Evolutionary conservation across 2,329 filamentous ascomycete species (phyloP).

Genomic region (Leptographium galeiforme): DNA sequence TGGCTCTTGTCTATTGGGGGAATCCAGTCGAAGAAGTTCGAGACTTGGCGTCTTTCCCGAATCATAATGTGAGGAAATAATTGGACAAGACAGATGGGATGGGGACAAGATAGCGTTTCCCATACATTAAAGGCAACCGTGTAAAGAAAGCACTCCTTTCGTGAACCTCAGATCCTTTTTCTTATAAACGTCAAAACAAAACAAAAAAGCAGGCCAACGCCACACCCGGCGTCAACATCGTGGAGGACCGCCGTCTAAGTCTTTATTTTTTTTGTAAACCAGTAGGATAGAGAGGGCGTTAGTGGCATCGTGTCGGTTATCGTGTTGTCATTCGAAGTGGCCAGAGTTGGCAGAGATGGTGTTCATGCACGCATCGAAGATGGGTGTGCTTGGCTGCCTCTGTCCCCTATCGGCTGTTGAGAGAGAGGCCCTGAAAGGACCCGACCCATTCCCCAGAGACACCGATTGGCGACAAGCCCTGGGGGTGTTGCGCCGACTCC

Average conservation of each 20-base stretch:
- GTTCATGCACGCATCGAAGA: background rate
- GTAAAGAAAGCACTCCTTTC: background rate
- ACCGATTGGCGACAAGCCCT: conserved; percentile 27
- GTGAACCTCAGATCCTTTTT: background rate
- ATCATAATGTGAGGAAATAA: conserved; percentile 4
- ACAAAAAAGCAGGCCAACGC: background rate
- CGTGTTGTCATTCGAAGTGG: background rate
- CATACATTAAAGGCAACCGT: background rate
- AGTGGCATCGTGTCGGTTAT: background rate
- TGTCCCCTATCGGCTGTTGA: conserved; percentile 30
- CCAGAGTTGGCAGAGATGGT: background rate
- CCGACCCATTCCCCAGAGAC: conserved; percentile 46
- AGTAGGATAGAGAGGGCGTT: background rate
- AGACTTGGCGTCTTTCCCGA: conserved; percentile 3
- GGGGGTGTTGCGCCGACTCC: conserved; percentile 20
- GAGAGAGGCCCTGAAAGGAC: conserved; percentile 57
- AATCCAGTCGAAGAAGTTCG: conserved; percentile 2
- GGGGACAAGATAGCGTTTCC: background rate
- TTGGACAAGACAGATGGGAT: background rate
- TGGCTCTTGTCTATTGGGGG: conserved; percentile 8
- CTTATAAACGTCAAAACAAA: background rate
- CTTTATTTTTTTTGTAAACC: background rate
- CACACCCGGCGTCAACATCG: background rate
- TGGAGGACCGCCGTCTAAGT: background rate
- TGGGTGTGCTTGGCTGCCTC: background rate